phyloP scores from a whole-genome alignment of 1,139 yeast genomes.

The Sugiyamaella novakii region DNA sequence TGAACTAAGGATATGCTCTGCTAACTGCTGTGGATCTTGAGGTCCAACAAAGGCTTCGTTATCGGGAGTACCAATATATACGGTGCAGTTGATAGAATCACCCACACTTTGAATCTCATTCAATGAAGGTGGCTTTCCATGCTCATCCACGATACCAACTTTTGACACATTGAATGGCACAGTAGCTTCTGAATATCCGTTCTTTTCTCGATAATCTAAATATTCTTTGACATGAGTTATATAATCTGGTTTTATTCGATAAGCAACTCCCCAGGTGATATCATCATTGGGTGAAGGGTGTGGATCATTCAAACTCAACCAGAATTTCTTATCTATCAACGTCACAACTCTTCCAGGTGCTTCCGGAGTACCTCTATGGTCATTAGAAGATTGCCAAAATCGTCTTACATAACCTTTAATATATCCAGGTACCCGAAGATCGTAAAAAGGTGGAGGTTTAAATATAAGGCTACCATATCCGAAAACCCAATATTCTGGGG shows the following conservation, averaged over 20 bases:
- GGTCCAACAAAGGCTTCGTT: constrained; percentile 87
- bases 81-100: constrained; percentile 57
- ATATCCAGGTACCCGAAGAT: constrained; percentile 68
- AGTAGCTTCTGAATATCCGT: constrained; percentile 77
- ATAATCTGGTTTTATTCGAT: constrained; percentile 68
- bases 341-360: constrained; percentile 89
- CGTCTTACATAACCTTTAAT: constrained; percentile 75
- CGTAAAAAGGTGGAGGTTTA: constrained; percentile 83
- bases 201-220: constrained; percentile 80
- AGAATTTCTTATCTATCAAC: constrained; percentile 60
- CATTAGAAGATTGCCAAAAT: constrained; percentile 90
- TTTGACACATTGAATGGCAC: constrained; percentile 63
- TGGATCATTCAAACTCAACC: constrained; percentile 44
- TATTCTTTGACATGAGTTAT: constrained; percentile 65
- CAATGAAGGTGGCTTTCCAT: constrained; percentile 15
- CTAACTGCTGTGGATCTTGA: constrained; percentile 59
- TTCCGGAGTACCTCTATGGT: constrained; percentile 87
- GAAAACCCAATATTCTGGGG: constrained; percentile 61
- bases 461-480: constrained; percentile 91
- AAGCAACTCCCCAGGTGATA: constrained; percentile 81
- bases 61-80: constrained; percentile 81
- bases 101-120: constrained; percentile 44
- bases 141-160: constrained; percentile 35
- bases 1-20: constrained; percentile 56
- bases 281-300: constrained; percentile 48